These are phyloP conservation scores for Thecaphora thlaspeos DNA, from an alignment of 1,284 basidiomycete species.

Conservation along the genomic window DNA sequence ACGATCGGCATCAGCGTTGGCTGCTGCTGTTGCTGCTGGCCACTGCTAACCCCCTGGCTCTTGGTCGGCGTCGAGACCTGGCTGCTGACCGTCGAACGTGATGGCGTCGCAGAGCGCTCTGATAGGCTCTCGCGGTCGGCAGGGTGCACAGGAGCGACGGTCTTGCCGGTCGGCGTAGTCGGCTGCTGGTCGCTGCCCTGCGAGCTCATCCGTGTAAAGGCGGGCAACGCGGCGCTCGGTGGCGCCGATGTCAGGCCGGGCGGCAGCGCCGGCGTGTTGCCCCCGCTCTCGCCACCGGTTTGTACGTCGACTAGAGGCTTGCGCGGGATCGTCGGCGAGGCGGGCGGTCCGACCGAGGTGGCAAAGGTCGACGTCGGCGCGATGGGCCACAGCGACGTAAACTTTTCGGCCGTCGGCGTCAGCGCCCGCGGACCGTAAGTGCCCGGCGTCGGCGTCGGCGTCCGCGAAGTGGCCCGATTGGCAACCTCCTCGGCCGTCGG, in stretches of 20 bases:
- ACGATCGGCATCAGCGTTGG: constrained; percentile 25
- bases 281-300: constrained; percentile 36
- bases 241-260: constrained; percentile 35
- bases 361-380: background rate
- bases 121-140: background rate
- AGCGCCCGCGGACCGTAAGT: constrained; percentile 20
- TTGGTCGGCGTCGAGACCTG: background rate
- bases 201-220: constrained; percentile 8
- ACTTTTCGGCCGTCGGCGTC: constrained; percentile 27
- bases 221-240: constrained; percentile 22
- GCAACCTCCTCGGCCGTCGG: constrained; percentile 1
- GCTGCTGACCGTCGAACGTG: background rate
- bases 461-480: constrained; percentile 19
- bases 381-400: background rate
- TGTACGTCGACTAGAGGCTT: constrained; percentile 20
- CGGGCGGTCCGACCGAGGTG: constrained; percentile 17
- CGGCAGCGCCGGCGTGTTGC: constrained; percentile 39
- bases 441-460: constrained; percentile 37
- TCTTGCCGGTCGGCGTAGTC: too few relatives aligned
- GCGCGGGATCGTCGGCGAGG: background rate
- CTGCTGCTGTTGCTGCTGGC: constrained; percentile 12
- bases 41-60: too few relatives aligned
- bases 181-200: too few relatives aligned
- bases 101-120: background rate
- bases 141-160: too few relatives aligned